Evolutionary conservation across 2,329 filamentous ascomycete genomes (phyloP).

Genomic region (Colletotrichum cereale): DNA sequence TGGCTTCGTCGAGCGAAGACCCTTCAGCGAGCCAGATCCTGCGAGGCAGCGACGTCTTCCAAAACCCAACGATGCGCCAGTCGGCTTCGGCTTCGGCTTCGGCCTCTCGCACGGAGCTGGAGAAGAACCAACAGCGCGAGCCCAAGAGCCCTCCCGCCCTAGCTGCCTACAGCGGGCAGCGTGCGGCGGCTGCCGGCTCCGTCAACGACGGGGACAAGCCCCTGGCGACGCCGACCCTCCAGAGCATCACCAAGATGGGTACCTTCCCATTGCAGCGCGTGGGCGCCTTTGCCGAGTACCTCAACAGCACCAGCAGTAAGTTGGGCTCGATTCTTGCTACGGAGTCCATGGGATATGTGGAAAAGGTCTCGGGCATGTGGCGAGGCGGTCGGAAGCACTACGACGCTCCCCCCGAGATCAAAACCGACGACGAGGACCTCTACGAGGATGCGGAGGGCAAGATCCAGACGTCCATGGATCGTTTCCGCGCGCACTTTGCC

Average conservation of each 20-base stretch:
- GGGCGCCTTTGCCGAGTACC: constrained; percentile 83
- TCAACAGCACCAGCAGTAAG: constrained; percentile 81
- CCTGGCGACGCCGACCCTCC: constrained; percentile 57
- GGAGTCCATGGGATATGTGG: constrained; percentile 95
- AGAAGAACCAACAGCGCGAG: constrained; percentile 35
- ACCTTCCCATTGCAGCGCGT: constrained; percentile 86
- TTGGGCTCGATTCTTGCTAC: constrained; percentile 87
- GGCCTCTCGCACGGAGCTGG: constrained; percentile 41
- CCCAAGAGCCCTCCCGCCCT: constrained; percentile 23
- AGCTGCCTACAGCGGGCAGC: constrained; percentile 42
- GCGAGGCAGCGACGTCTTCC: constrained; percentile 87
- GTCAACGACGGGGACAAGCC: constrained; percentile 45
- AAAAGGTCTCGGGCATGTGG: constrained; percentile 98
- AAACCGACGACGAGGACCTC: constrained; percentile 65
- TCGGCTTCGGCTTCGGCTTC: constrained; percentile 61
- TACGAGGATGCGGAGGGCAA: constrained; percentile 74
- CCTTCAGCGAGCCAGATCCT: constrained; percentile 93
- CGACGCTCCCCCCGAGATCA: constrained; percentile 68
- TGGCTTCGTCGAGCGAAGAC: constrained; percentile 79
- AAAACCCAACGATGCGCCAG: constrained; percentile 76
- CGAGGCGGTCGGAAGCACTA: constrained; percentile 93
- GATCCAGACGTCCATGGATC: constrained; percentile 76
- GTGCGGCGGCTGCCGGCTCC: constrained; percentile 57
- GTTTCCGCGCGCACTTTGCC: constrained; percentile 91
- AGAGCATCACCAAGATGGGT: constrained; percentile 71